phyloP scores from a whole-genome alignment of 352 stramenopile species.

The Phytophthora megakarya region DNA sequence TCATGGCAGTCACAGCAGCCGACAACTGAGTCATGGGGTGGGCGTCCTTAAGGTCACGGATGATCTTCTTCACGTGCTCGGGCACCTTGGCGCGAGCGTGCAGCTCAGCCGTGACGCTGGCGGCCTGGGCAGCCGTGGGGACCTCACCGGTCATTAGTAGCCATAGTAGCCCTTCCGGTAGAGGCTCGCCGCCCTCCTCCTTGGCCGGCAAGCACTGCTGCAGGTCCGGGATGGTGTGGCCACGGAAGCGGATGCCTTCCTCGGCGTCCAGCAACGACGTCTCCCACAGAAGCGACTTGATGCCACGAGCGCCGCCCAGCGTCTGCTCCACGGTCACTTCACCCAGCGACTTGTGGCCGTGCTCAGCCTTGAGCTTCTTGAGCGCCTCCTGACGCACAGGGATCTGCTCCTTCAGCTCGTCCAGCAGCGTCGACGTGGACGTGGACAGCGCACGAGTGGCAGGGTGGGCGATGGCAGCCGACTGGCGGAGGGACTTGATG shows the following conservation, averaged over 20 bases:
- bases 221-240: conserved; percentile 98
- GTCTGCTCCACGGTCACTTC: conserved; percentile 97
- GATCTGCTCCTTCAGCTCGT: conserved; percentile 90
- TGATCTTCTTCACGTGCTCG: conserved; percentile 94
- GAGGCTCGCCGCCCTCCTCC: conserved; percentile 93
- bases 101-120: conserved; percentile 95
- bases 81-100: conserved; percentile 95
- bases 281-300: conserved; percentile 99
- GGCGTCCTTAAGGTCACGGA: conserved; percentile 96
- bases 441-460: conserved; percentile 70
- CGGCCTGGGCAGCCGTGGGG: conserved; percentile 96
- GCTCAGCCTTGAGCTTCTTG: conserved; percentile 94
- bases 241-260: conserved; percentile 99
- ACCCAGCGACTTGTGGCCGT: conserved; percentile 92
- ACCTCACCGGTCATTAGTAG: conserved; percentile 97
- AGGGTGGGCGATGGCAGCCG: conserved; percentile 45
- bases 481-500: conserved; percentile 67
- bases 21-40: conserved; percentile 99
- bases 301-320: conserved; percentile 95
- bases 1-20: conserved; percentile 93
- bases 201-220: conserved; percentile 95
- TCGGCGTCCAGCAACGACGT: conserved; percentile 95
- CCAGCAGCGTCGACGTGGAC: conserved; percentile 69
- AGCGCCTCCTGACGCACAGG: conserved; percentile 92
- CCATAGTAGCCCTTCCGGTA: conserved; percentile 97